Conservation (phyloP, 805 yeast genomes). For the Metschnikowia proteae region DNA sequence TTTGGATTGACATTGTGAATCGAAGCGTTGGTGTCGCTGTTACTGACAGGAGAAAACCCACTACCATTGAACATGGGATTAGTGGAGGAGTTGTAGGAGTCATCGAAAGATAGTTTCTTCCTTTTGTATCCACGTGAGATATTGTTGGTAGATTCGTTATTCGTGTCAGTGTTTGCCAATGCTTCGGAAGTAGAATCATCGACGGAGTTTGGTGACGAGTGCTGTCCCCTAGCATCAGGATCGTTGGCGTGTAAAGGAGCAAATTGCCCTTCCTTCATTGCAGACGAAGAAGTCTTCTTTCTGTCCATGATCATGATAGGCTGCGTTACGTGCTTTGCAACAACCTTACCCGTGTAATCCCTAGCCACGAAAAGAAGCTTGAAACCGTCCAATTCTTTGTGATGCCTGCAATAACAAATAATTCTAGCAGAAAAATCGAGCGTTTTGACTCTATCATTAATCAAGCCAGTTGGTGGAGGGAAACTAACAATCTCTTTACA, state of each 20-base stretch:
- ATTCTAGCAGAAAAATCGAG: slow-evolving; percentile 65
- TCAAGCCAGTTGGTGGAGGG: slow-evolving; percentile 53
- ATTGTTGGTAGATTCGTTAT: slow-evolving; percentile 20
- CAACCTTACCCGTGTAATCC: slow-evolving; percentile 54
- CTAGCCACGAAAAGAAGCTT: slow-evolving; percentile 64
- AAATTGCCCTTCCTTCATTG: slow-evolving; percentile 13
- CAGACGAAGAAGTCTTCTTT: slow-evolving; percentile 55
- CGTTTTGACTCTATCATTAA: slow-evolving; percentile 30
- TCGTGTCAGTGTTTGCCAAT: slow-evolving; percentile 36
- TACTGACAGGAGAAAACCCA: slow-evolving; percentile 44
- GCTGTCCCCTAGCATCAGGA: background rate
- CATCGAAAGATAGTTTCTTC: slow-evolving; percentile 47
- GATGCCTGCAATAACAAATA: slow-evolving; percentile 96
- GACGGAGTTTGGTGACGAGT: slow-evolving; percentile 52
- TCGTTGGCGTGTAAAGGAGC: slow-evolving; percentile 34
- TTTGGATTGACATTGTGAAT: slow-evolving; percentile 17
- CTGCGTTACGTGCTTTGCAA: slow-evolving; percentile 68
- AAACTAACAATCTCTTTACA: slow-evolving; percentile 82
- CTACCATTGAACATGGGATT: slow-evolving; percentile 40
- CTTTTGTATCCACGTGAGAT: slow-evolving; percentile 40
- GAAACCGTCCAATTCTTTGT: slow-evolving; percentile 83
- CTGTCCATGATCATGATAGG: slow-evolving; percentile 92
- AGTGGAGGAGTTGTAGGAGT: slow-evolving; percentile 33
- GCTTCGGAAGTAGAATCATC: slow-evolving; percentile 59
- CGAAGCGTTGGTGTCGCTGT: slow-evolving; percentile 41